Percentiles rank a stretch among this genome's conserved stretches.
These are phyloP conservation scores for Pichia cactophila DNA, from an alignment of 1,139 yeast genomes.

Conservation along the genomic window DNA sequence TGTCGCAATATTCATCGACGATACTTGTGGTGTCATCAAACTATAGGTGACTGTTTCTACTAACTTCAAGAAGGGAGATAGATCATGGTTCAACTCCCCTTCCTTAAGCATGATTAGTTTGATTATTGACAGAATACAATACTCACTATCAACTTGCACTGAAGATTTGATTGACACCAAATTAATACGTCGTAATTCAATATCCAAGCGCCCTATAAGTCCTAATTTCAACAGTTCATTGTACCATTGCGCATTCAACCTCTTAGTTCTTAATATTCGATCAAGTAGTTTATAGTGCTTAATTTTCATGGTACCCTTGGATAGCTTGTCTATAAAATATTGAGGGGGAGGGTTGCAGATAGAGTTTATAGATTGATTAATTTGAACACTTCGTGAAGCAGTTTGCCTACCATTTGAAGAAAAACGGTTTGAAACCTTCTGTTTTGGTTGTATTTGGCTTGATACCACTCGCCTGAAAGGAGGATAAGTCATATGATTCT, in stretches of 20 bases:
- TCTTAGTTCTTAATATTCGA: conserved; percentile 37
- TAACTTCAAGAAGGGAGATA: conserved; percentile 29
- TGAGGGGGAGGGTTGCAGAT: conserved; percentile 31
- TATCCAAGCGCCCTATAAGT: conserved; percentile 37
- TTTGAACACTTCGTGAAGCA: neutral
- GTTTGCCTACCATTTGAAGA: neutral
- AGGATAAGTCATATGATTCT: neutral
- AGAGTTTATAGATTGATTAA: neutral
- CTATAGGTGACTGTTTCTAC: conserved; percentile 33
- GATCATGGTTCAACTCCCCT: conserved; percentile 34
- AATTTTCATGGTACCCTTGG: conserved; percentile 34
- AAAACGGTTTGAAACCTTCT: neutral
- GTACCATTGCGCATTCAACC: conserved; percentile 42
- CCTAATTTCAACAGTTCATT: conserved; percentile 37
- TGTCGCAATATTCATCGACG: conserved; percentile 74
- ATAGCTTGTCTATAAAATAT: conserved; percentile 36
- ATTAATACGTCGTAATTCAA: conserved; percentile 15
- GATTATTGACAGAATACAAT: conserved; percentile 39
- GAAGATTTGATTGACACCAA: conserved; percentile 27
- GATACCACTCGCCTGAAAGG: neutral
- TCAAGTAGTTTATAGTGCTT: conserved; percentile 39
- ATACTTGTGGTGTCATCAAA: conserved; percentile 49
- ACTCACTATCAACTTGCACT: conserved; percentile 42
- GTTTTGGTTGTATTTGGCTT: neutral
- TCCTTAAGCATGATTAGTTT: conserved; percentile 43